Percentiles rank a stretch among this genome's conserved stretches.
These are phyloP conservation scores for Zelonia costaricensis DNA, from an alignment of 208 protist species.

Conservation along the genomic window DNA sequence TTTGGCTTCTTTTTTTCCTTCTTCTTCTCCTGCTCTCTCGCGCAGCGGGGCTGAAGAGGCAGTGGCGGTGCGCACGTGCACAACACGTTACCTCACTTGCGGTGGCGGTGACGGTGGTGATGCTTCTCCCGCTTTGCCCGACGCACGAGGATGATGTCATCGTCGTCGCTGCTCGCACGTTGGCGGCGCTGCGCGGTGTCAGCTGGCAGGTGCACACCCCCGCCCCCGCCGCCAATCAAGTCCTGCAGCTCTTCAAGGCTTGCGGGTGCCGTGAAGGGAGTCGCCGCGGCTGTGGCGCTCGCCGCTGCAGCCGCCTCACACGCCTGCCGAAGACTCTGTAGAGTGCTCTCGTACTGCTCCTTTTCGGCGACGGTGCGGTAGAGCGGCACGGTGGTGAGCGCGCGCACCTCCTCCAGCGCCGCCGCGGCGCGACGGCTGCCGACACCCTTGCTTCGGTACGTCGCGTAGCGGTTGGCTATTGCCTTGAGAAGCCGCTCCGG, in stretches of 20 bases:
- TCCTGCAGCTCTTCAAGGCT: slow-evolving; percentile 31
- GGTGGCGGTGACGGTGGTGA: slow-evolving; percentile 4
- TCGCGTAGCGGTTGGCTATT: slow-evolving; percentile 19
- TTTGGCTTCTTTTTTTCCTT: not conserved
- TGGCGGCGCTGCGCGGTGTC: too few species aligned
- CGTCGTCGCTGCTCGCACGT: not conserved
- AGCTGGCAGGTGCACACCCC: too few species aligned
- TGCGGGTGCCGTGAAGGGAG: not conserved
- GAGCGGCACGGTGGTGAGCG: slow-evolving; percentile 3
- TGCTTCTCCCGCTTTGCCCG: slow-evolving; percentile 5
- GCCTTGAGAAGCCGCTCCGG: slow-evolving; percentile 1
- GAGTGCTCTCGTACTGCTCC: slow-evolving; percentile 5
- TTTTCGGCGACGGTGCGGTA: slow-evolving; percentile 30
- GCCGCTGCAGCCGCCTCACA: not conserved
- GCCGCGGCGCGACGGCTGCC: slow-evolving; percentile 6
- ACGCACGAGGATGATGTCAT: slow-evolving; percentile 7
- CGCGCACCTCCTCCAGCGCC: slow-evolving; percentile 16
- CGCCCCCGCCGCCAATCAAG: slow-evolving; percentile 22
- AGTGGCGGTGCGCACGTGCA: too few species aligned
- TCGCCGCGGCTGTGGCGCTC: not conserved
- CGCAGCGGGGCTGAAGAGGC: not conserved
- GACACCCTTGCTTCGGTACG: slow-evolving; percentile 6
- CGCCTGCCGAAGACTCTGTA: slow-evolving; percentile 3
- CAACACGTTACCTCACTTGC: too few species aligned
- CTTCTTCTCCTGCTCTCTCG: not conserved